phyloP scores from a whole-genome alignment of 345 rosid genomes.

The Eucalyptus curtisii region DNA sequence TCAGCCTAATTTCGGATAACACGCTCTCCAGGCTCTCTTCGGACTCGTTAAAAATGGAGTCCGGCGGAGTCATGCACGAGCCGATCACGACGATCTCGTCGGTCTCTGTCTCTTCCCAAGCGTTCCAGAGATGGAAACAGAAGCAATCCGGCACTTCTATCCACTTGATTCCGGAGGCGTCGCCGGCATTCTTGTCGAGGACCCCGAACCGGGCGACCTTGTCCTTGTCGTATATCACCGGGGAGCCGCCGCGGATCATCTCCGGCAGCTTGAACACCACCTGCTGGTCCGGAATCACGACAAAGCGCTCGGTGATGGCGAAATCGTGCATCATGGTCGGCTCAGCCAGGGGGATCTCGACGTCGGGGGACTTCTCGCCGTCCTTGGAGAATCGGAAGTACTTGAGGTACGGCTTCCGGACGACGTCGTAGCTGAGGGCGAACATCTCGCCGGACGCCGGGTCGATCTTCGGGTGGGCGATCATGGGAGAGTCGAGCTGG shows the following conservation, averaged over 20 bases:
- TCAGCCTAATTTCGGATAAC: constrained; percentile 74
- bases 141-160: constrained; percentile 71
- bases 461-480: constrained; percentile 90
- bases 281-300: constrained; percentile 89
- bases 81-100: constrained; percentile 88
- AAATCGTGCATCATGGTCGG: constrained; percentile 98
- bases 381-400: constrained; percentile 58
- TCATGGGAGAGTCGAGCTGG: constrained; percentile 62
- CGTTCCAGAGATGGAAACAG: constrained; percentile 94
- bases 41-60: constrained; percentile 89
- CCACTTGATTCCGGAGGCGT: constrained; percentile 60
- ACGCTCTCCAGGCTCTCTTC: constrained; percentile 73
- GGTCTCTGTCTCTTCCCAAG: constrained; percentile 85
- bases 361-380: constrained; percentile 67
- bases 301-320: constrained; percentile 74
- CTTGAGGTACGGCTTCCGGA: constrained; percentile 68
- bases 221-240: constrained; percentile 68
- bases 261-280: constrained; percentile 81
- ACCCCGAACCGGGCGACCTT: constrained; percentile 74
- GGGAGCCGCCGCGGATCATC: constrained; percentile 83
- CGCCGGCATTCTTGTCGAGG: constrained; percentile 36
- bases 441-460: constrained; percentile 60
- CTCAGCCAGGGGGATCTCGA: constrained; percentile 49
- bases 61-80: constrained; percentile 98
- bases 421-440: constrained; percentile 76